Percentiles rank a stretch among this genome's conserved stretches.
Conservation (phyloP, 345 rosid species). For the Citrus cavaleriei region DNA sequence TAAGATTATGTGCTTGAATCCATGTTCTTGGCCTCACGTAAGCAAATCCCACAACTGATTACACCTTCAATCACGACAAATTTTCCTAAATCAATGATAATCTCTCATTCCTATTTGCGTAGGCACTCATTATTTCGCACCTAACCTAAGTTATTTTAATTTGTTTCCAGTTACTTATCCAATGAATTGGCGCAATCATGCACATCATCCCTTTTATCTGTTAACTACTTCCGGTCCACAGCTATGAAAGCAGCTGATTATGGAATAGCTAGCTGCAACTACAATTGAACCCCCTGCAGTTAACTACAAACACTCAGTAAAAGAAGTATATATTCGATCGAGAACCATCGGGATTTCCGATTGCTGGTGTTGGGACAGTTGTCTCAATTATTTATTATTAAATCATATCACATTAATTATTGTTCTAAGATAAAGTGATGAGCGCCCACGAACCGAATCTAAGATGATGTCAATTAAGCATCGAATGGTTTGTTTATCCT, state of each 20-base stretch:
- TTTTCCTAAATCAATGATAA: too few species aligned
- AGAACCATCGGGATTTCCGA: not conserved
- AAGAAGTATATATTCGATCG: not conserved
- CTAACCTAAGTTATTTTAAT: constrained; percentile 14
- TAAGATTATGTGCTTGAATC: constrained; percentile 14
- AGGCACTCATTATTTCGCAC: constrained; percentile 20
- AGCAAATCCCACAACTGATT: constrained; percentile 18
- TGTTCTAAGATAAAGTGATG: not conserved
- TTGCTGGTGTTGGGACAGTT: not conserved
- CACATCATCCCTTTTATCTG: not conserved
- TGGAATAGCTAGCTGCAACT: not conserved
- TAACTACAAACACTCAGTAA: not conserved
- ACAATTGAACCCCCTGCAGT: not conserved
- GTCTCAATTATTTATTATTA: not conserved
- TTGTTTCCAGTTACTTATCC: not conserved
- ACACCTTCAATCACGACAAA: constrained; percentile 47
- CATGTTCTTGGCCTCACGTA: constrained; percentile 31
- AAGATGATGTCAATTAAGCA: not conserved
- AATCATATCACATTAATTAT: not conserved
- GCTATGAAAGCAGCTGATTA: not conserved
- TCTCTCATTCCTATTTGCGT: not conserved
- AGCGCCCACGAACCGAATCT: not conserved
- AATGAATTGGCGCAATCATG: not conserved
- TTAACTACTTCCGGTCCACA: not conserved
- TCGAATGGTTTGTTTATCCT: not conserved